Base-by-base conservation (phyloP, 2,329 filamentous ascomycete species). In the Aspergillus costaricaensis region DNA sequence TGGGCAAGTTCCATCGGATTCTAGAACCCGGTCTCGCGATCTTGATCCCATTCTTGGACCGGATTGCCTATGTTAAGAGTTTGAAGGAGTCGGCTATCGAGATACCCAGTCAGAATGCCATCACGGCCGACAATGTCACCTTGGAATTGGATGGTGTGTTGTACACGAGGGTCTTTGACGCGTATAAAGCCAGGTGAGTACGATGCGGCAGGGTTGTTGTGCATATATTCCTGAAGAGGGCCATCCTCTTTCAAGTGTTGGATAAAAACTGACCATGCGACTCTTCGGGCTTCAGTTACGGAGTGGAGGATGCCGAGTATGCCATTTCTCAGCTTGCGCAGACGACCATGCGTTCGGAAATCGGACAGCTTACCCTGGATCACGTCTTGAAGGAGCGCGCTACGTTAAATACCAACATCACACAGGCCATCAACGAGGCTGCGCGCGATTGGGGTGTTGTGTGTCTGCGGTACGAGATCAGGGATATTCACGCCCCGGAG, bases 261-360 rank as follows among this genome's bases (percentile, higher is more conserved):
- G 17, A 44, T 12, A 32, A 0, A 30, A 8, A 21, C 53, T 55
- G 17, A 55, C 41, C 21, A 30, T 41, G 53, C 9, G 14, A 8
- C 21, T 8, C 32, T 39, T 53, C 25, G 6, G n/a, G 25, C 50
- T 39, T 23, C 32, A 96, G 92, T 78, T 99, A 99, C 76, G 95
- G 95, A 39, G 95, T 99, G 32, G 95, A 99, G 80, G 95, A 99
- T 74, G 94, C 95, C 64, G 95, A 99, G 77, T 99, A 99, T 77
- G 95, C 95, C 77, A 98, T 99, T 75, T 95, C 91, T 8, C 95
- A 99, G 76, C 88, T 99, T 50, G 95, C 95, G 15, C 95, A 99
- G 80, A 99, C 95, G 10, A 98, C 95, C 0, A 99, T 99, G 95
- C 92, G 95, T 71, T 96, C 91, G 72, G 95, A 99, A 79, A 99